Evolutionary conservation across 129 eudicot species (phyloP).

Genomic region (Solidago caesia): DNA sequence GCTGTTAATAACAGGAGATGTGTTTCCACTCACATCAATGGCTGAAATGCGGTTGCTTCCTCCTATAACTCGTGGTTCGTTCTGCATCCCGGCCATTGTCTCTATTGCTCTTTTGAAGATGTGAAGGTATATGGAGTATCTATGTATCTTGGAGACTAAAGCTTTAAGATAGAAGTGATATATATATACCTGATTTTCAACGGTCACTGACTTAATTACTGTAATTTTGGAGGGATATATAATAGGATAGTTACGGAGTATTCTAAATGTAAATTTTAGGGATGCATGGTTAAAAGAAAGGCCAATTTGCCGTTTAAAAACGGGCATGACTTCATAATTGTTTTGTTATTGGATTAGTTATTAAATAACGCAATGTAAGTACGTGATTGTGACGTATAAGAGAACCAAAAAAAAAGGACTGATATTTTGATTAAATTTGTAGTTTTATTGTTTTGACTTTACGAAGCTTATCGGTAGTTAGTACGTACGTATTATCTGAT

Average conservation of each 20-base stretch:
- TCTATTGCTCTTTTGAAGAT: not conserved
- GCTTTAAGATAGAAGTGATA: not conserved
- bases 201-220: not conserved
- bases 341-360: constrained; percentile 1
- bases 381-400: not conserved
- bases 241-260: not conserved
- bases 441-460: constrained; percentile 6
- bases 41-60: constrained; percentile 59
- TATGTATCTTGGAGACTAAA: constrained; percentile 1
- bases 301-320: constrained; percentile 23
- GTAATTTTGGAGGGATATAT: constrained; percentile 19
- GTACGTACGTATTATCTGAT: not conserved
- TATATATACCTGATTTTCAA: not conserved
- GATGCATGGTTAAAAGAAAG: constrained; percentile 18
- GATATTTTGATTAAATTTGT: not conserved
- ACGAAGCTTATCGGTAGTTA: not conserved
- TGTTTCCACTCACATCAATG: constrained; percentile 23
- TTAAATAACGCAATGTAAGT: not conserved
- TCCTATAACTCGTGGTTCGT: constrained; percentile 39
- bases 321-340: constrained; percentile 21
- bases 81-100: constrained; percentile 39
- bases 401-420: not conserved
- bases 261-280: not conserved
- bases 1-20: constrained; percentile 15
- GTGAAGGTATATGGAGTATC: constrained; percentile 15